Conservation (phyloP, 2,329 filamentous ascomycete genomes). For the Colletotrichum liaoningense region DNA sequence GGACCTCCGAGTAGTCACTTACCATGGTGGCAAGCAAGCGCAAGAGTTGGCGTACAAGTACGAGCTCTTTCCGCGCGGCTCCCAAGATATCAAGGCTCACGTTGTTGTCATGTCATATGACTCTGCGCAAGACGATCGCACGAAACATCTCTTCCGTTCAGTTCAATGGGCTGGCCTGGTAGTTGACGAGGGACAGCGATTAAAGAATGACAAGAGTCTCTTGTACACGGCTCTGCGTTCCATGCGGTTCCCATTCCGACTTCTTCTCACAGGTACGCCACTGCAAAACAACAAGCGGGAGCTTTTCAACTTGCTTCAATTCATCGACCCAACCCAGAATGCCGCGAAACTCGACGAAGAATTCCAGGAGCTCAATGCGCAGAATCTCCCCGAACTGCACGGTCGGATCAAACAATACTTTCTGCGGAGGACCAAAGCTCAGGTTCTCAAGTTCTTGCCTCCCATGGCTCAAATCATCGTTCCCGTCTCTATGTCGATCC, state of each 20-base stretch:
- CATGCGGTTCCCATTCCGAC: conserved; percentile 83
- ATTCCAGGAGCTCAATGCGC: conserved; percentile 82
- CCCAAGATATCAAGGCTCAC: conserved; percentile 82
- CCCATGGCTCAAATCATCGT: conserved; percentile 95
- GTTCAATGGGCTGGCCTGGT: conserved; percentile 90
- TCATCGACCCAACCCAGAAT: conserved; percentile 79
- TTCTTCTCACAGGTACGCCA: conserved; percentile 91
- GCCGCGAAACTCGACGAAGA: conserved; percentile 80
- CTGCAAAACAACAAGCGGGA: conserved; percentile 96
- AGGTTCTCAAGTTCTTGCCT: conserved; percentile 91
- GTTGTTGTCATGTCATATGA: conserved; percentile 97
- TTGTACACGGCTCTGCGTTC: conserved; percentile 80
- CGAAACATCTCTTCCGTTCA: conserved; percentile 72
- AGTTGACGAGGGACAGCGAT: conserved; percentile 92
- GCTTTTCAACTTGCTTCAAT: conserved; percentile 96
- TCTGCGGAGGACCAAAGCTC: conserved; percentile 83
- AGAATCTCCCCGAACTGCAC: conserved; percentile 85
- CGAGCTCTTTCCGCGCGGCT: conserved; percentile 81
- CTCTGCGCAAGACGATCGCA: conserved; percentile 80
- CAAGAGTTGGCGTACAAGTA: conserved; percentile 83
- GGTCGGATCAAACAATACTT: conserved; percentile 82
- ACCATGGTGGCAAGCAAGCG: conserved; percentile 81
- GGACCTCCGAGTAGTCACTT: conserved; percentile 87
- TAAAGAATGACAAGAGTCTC: conserved; percentile 91
- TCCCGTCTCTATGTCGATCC: conserved; percentile 91